These are phyloP conservation scores for Bolboschoenus planiculmis DNA, from an alignment of 176 grass and related monocot genomes.

Conservation along the genomic window DNA sequence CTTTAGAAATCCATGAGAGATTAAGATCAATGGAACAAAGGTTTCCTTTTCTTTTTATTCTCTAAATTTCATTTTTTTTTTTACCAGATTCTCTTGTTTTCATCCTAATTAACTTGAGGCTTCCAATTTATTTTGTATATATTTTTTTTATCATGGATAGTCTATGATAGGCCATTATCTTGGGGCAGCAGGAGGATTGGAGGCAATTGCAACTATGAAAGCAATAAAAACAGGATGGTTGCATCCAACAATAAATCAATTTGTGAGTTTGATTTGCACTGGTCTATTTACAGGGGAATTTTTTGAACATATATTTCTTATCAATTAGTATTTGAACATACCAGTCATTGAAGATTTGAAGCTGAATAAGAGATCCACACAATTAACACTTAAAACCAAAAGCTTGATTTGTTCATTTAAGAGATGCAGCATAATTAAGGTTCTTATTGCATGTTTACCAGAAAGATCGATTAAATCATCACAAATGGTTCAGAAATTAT, in stretches of 20 bases:
- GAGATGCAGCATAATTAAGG: neutral
- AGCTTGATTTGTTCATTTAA: neutral
- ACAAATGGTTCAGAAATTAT: neutral
- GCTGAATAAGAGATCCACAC: neutral
- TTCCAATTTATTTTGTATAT: neutral
- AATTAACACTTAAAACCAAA: neutral
- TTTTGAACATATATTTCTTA: neutral
- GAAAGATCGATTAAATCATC: neutral
- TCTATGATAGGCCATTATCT: conserved; percentile 98
- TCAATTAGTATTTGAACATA: neutral
- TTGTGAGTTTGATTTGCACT: conserved; percentile 52
- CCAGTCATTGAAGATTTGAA: neutral
- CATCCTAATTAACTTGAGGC: neutral
- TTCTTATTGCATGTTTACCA: neutral
- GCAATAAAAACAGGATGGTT: conserved; percentile 90
- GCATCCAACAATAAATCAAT: conserved; percentile 98
- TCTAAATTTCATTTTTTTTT: conserved; percentile 20
- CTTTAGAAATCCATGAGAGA: conserved; percentile 61
- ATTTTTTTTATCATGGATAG: too few species aligned
- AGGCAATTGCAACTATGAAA: conserved; percentile 89
- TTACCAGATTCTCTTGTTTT: neutral
- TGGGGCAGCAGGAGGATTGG: conserved; percentile 79
- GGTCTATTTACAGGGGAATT: neutral
- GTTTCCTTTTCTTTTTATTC: conserved; percentile 20
- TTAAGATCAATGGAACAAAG: conserved; percentile 99